Evolutionary conservation across 1,284 basidiomycete species (phyloP), one percentile per base, ranked within the genome.

Genomic region (Cystobasidium pallidum): DNA sequence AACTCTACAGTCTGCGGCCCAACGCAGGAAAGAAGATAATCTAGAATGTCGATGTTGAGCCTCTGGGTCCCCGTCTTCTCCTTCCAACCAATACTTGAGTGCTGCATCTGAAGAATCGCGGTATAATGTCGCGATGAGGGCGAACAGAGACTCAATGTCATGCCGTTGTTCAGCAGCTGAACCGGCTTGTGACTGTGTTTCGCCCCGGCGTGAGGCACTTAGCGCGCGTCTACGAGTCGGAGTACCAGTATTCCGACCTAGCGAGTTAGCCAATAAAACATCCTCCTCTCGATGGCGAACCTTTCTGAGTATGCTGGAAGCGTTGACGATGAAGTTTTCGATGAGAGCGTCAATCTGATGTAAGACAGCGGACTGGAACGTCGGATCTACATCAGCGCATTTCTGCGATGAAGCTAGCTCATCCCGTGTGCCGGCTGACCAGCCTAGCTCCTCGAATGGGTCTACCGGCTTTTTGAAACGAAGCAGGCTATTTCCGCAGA

Each of bases 211-310:
- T 24, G 77, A 75, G 8, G 72, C 72, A 51, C 49, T 57, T 10
- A 59, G 34, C 17, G 61, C 47, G 19, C 67, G 55, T n/a, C 68
- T 58, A 11, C 68, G 41, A 26, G 17, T 55, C 2, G 68, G 68
- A 10, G 68, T 63, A 13, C 49, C 71, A 15, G 51, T 65, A 76
- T 70, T 84, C 82, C 70, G 80, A 81, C 68, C 86, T 81, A 28
- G 85, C 83, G 34, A 87, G 83, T 77, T 86, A 17, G 71, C 52
- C 28, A 75, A 54, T 28, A 89, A 84, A 30, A 89, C 81, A 79
- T 96, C 94, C 81, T 96, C 94, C 79, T 96, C 93, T 49, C 89
- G 84, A 77, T 94, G 91, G 79, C 93, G 92, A 79, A 96, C 88
- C 79, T 91, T 92, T 52, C 91, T 87, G n/a, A 96, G 84, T 79